These are phyloP conservation scores for Cladosporium halotolerans DNA, from an alignment of 2,329 filamentous ascomycete species.

Conservation along the genomic window DNA sequence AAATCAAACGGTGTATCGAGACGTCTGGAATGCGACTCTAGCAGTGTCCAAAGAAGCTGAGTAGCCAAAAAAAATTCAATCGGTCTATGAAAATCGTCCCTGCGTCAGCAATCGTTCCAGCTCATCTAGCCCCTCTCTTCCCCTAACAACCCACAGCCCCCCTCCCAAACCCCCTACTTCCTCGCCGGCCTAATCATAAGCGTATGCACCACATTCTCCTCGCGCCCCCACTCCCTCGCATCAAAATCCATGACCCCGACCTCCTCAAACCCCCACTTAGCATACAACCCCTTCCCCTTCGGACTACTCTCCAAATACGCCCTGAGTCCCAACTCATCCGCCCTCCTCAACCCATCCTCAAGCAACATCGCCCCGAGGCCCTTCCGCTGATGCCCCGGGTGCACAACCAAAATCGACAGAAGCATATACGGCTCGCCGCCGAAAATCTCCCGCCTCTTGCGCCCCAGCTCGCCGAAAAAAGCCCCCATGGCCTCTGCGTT, in stretches of 20 bases:
- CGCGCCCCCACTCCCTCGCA: constrained; percentile 21
- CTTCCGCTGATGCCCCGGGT: constrained; percentile 35
- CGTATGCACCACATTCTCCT: constrained; percentile 21
- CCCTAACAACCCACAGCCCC: no score
- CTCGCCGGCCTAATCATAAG: constrained; percentile 23
- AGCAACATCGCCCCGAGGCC: constrained; percentile 35
- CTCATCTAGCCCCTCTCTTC: no score
- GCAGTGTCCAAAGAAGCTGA: no score
- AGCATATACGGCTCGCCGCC: constrained; percentile 23
- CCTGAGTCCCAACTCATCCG: constrained; percentile 33
- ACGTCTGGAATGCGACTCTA: no score
- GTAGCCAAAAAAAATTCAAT: no score
- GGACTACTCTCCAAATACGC: constrained; percentile 37
- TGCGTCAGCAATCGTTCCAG: no score
- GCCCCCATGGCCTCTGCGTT: constrained; percentile 17
- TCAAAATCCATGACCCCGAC: constrained; percentile 25
- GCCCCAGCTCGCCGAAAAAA: constrained; percentile 16
- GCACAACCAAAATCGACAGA: constrained; percentile 30
- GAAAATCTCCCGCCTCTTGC: constrained; percentile 20
- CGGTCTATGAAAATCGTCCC: no score
- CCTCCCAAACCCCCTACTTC: neutral
- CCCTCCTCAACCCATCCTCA: constrained; percentile 35
- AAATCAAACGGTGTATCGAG: no score
- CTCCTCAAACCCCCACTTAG: constrained; percentile 30
- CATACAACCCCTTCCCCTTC: constrained; percentile 35